Evolutionary conservation across 768 basidiomycete species (phyloP).

Genomic region (Lactarius quietus): DNA sequence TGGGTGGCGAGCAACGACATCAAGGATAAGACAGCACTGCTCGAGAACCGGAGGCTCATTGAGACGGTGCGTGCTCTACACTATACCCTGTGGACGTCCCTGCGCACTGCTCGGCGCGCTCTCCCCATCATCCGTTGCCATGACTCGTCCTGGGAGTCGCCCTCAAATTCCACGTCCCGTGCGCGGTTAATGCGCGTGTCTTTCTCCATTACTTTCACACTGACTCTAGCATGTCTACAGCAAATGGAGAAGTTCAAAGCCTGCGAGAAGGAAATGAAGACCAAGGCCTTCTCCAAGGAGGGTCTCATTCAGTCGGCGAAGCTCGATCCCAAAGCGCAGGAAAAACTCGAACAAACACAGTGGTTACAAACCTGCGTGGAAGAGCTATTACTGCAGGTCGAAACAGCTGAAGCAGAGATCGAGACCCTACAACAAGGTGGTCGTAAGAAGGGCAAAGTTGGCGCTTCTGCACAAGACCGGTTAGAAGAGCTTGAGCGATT

Average conservation of each 20-base stretch:
- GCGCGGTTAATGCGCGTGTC: background rate
- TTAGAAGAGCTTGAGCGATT: conserved; percentile 79
- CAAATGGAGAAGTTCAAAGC: conserved; percentile 99
- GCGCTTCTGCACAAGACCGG: conserved; percentile 61
- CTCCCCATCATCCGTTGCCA: background rate
- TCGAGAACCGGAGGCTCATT: conserved; percentile 93
- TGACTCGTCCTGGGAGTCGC: background rate
- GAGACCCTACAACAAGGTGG: conserved; percentile 72
- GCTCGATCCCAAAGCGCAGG: conserved; percentile 95
- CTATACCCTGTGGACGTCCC: background rate
- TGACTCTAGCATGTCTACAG: conserved; percentile 44
- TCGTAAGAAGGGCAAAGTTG: conserved; percentile 82
- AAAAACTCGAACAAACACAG: conserved; percentile 82
- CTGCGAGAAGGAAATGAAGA: conserved; percentile 99
- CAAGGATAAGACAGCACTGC: conserved; percentile 91
- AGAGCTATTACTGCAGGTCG: conserved; percentile 88
- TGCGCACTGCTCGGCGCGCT: background rate
- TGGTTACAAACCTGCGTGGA: conserved; percentile 92
- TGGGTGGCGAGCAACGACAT: conserved; percentile 98
- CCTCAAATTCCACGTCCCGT: background rate
- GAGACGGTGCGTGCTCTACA: conserved; percentile 72
- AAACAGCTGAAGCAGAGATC: conserved; percentile 91
- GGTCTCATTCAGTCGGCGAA: conserved; percentile 91
- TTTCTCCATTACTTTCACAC: conserved; percentile 12
- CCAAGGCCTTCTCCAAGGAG: conserved; percentile 99